These are phyloP conservation scores for Calonectria montana DNA, from an alignment of 2,329 filamentous ascomycete genomes.

Conservation along the genomic window DNA sequence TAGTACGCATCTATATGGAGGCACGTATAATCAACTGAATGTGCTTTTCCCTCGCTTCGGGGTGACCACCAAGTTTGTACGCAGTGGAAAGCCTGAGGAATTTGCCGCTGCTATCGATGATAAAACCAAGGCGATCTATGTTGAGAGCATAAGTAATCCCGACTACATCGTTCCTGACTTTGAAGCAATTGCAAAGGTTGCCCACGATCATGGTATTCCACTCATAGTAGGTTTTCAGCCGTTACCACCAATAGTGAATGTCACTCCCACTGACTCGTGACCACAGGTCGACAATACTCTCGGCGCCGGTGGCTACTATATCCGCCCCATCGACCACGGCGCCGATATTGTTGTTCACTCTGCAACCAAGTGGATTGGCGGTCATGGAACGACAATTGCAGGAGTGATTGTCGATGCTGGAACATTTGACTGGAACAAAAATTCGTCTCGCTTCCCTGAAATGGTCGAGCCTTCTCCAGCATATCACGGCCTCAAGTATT, in stretches of 20 bases:
- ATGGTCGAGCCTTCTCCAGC: slow-evolving; percentile 89
- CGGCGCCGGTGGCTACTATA: slow-evolving; percentile 90
- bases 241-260: neutral
- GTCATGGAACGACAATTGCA: slow-evolving; percentile 91
- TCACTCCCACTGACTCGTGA: neutral
- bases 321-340: slow-evolving; percentile 87
- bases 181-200: slow-evolving; percentile 84
- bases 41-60: slow-evolving; percentile 87
- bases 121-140: slow-evolving; percentile 90
- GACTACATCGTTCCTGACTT: slow-evolving; percentile 94
- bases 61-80: slow-evolving; percentile 88
- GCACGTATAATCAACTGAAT: slow-evolving; percentile 98
- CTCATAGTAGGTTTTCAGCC: slow-evolving; percentile 62
- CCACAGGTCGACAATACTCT: slow-evolving; percentile 90
- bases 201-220: slow-evolving; percentile 75
- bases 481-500: slow-evolving; percentile 95
- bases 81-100: slow-evolving; percentile 82
- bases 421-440: slow-evolving; percentile 92
- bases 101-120: slow-evolving; percentile 88
- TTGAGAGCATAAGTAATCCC: slow-evolving; percentile 95
- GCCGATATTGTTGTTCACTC: slow-evolving; percentile 96
- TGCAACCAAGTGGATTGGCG: slow-evolving; percentile 97
- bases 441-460: slow-evolving; percentile 88
- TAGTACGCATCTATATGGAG: slow-evolving; percentile 91
- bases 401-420: slow-evolving; percentile 89